Evolutionary conservation across 1,284 basidiomycete species (phyloP).

Genomic region (Sparassis latifolia): DNA sequence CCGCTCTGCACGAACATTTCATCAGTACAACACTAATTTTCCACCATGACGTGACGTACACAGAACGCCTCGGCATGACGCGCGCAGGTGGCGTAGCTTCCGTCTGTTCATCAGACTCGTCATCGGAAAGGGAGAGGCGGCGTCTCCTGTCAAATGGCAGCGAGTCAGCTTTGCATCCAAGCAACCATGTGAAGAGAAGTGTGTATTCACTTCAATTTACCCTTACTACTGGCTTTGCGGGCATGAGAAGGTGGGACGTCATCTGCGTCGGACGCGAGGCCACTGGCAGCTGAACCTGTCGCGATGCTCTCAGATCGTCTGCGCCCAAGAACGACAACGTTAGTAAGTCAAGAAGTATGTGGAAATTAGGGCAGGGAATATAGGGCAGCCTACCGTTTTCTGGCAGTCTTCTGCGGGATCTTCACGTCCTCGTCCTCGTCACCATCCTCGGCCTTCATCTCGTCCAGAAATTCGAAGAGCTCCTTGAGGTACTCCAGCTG

Average conservation of each 20-base stretch:
- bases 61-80: slow-evolving; percentile 28
- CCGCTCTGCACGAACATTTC: slow-evolving; percentile 10
- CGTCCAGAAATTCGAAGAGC: slow-evolving; percentile 64
- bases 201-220: slow-evolving; percentile 25
- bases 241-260: slow-evolving; percentile 18
- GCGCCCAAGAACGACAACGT: background rate
- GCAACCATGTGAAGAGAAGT: background rate
- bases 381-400: slow-evolving; percentile 23
- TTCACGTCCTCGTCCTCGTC: slow-evolving; percentile 37
- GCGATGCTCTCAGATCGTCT: slow-evolving; percentile 32
- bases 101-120: slow-evolving; percentile 33
- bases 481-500: slow-evolving; percentile 52
- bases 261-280: slow-evolving; percentile 22
- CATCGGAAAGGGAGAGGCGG: slow-evolving; percentile 37
- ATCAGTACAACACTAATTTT: background rate
- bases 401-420: slow-evolving; percentile 33
- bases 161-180: background rate
- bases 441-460: slow-evolving; percentile 38
- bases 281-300: slow-evolving; percentile 21
- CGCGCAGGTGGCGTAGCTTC: slow-evolving; percentile 29
- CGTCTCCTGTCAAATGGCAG: slow-evolving; percentile 21
- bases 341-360: background rate
- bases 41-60: slow-evolving; percentile 13
- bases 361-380: background rate
- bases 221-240: slow-evolving; percentile 21